Base-by-base conservation (phyloP, 495 filamentous ascomycete genomes). In the Corynascus novoguineensis region DNA sequence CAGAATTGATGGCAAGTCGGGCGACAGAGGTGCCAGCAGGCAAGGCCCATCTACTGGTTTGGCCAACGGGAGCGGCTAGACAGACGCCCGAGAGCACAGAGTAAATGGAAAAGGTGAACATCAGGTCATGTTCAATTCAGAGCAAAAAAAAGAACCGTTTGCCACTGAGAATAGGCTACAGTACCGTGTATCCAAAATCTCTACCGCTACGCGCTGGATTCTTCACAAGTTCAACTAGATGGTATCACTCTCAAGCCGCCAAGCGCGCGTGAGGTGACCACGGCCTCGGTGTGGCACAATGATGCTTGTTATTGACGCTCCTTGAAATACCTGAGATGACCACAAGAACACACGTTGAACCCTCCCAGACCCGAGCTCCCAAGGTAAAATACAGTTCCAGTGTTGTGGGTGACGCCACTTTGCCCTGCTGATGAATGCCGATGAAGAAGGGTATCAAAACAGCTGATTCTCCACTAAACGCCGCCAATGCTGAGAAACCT, bases 401-500 rank as follows among this genome's bases (percentile, higher is more conserved):
- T 42, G 14, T 21, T 28, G 19, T 31, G 32, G 35, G 29, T 1
- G 24, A 12, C 45, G 42, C 35, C 57, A 62, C 45, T 41, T 40
- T 50, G 42, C 50, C 54, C 34, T n/a, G n/a, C n/a, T 53, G 37
- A 47, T 42, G 48, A 60, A 67, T 65, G 46, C 66, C 60, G 58
- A 69, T 63, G 64, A 55, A 64, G 56, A 68, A 58, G 68, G 68
- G 67, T 71, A 71, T 71, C 68, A 55, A 51, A 68, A 59, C 44
- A 21, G 60, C 46, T 40, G 52, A 61, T 51, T 60, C 46, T 59
- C 61, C 64, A 47, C 58, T 48, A 34, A 68, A 69, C 66, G 66
- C 66, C 68, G 58, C 60, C 61, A 46, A 64, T 64, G 58, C 34
- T 55, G 47, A 46, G 41, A 32, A 46, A 59, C 50, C 49, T 42